Evolutionary conservation across 768 basidiomycete species (phyloP).

Genomic region (Leccinum subgranulosum): DNA sequence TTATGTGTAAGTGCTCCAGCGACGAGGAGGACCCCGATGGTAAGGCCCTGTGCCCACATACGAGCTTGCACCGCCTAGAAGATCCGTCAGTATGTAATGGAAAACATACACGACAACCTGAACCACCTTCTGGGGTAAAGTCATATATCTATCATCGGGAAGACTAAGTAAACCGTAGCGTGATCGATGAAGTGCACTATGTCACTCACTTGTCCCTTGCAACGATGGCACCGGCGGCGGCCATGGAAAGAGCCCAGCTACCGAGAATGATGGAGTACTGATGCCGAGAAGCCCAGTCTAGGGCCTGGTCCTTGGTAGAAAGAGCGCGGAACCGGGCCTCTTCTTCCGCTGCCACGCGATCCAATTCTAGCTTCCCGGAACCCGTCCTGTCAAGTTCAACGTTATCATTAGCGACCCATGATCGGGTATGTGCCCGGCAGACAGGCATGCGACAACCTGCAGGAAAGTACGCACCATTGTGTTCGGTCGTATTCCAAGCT

Average conservation of each 20-base stretch:
- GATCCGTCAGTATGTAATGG: constrained; percentile 24
- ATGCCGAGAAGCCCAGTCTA: constrained; percentile 63
- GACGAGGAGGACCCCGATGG: constrained; percentile 67
- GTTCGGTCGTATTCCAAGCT: constrained; percentile 61
- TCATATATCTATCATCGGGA: constrained; percentile 18
- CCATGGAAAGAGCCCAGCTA: constrained; percentile 70
- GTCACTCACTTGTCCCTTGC: constrained; percentile 57
- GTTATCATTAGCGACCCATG: not conserved
- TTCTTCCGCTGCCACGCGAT: constrained; percentile 35
- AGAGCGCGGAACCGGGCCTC: constrained; percentile 50
- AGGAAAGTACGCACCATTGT: constrained; percentile 47
- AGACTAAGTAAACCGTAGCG: constrained; percentile 23
- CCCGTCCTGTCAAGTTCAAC: constrained; percentile 30
- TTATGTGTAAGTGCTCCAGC: constrained; percentile 65
- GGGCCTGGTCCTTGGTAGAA: constrained; percentile 47
- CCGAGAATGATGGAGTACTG: constrained; percentile 73
- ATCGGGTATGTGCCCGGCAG: not conserved
- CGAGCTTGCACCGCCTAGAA: constrained; percentile 75
- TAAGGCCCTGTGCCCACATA: constrained; percentile 87
- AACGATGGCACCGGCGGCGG: constrained; percentile 61
- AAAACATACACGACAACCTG: too few species aligned
- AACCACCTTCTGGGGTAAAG: constrained; percentile 27
- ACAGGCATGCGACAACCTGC: too few species aligned
- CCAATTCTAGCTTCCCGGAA: constrained; percentile 50
- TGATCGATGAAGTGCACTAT: too few species aligned